A percentile compares a stretch with the other conserved stretches of the same genome.
These are phyloP conservation scores for Aspergillus affinis DNA, from an alignment of 495 filamentous ascomycete species.

Conservation along the genomic window DNA sequence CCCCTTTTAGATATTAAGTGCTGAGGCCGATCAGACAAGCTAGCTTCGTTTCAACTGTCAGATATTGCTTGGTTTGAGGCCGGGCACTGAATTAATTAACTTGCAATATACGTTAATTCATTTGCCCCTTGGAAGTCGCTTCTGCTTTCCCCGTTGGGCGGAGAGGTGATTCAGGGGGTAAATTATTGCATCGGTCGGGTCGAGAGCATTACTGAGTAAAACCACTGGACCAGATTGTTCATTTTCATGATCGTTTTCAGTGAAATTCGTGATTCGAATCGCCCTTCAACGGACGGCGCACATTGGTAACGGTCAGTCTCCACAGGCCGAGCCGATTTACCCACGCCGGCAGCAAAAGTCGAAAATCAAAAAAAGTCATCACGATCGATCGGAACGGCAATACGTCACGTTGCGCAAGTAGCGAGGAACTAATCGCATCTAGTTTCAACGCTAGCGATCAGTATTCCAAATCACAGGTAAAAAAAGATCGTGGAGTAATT, in stretches of 20 bases:
- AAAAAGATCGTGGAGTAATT: constrained; percentile 2
- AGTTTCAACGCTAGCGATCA: constrained; percentile 6
- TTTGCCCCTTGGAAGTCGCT: background rate
- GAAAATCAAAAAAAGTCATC: constrained; percentile 3
- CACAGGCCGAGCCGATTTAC: background rate
- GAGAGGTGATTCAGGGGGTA: background rate
- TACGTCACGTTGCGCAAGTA: constrained; percentile 13
- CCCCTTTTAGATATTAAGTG: background rate
- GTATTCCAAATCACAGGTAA: constrained; percentile 16
- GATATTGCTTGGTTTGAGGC: background rate
- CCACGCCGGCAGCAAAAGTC: background rate
- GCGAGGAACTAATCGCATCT: constrained; percentile 2
- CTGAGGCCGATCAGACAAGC: background rate
- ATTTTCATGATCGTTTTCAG: background rate
- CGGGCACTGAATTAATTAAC: background rate
- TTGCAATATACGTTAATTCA: background rate
- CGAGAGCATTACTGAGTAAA: background rate
- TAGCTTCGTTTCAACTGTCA: constrained; percentile 3
- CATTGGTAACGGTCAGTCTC: constrained; percentile 4
- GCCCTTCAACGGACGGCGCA: background rate
- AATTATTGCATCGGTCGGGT: background rate
- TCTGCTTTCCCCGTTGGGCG: background rate
- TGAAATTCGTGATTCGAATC: background rate
- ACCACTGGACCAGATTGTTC: background rate
- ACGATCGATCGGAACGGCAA: constrained; percentile 14